Percentiles rank a stretch among this genome's conserved stretches.
Evolutionary conservation across 257 asterid genomes (phyloP).

Genomic region (Solanum tacnaense): DNA sequence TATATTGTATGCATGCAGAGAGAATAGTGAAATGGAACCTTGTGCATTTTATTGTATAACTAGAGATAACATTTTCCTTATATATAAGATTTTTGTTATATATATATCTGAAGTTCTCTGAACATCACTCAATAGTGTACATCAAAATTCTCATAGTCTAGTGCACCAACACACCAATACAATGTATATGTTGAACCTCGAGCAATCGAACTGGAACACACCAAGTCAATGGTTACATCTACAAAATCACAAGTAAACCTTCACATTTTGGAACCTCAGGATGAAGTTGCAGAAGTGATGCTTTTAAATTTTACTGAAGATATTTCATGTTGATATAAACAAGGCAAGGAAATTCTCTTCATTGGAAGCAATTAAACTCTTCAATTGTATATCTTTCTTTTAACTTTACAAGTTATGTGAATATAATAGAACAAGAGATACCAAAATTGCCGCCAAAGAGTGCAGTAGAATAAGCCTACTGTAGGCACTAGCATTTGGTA

Average conservation of each 20-base stretch:
- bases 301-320: background rate
- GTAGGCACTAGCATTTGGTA: constrained; percentile 16
- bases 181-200: background rate
- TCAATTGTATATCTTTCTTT: background rate
- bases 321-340: background rate
- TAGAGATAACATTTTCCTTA: background rate
- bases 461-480: background rate
- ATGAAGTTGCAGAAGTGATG: background rate
- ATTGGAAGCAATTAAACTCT: background rate
- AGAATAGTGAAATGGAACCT: background rate
- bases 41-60: background rate
- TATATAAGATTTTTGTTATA: background rate
- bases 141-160: background rate
- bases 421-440: constrained; percentile 9
- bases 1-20: background rate
- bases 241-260: background rate
- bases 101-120: background rate
- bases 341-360: background rate
- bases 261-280: background rate
- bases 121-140: background rate
- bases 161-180: background rate
- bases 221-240: background rate
- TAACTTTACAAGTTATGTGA: constrained; percentile 4
- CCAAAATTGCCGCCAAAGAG: background rate
- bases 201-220: background rate